These are phyloP conservation scores for Vaccinium vitisidaea DNA, from an alignment of 148 eudicot genomes.

Conservation along the genomic window DNA sequence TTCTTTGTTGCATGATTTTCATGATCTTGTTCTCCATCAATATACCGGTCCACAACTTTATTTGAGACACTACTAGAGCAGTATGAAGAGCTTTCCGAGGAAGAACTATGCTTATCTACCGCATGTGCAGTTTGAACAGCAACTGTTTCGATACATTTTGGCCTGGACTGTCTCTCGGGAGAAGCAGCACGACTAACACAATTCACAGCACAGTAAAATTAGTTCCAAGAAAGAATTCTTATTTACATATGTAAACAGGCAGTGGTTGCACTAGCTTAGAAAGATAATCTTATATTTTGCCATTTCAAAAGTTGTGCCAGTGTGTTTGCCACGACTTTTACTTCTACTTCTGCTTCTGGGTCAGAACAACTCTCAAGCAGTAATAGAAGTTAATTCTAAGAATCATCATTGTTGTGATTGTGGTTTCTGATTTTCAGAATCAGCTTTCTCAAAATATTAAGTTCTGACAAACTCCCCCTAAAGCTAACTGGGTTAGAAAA, in stretches of 20 bases:
- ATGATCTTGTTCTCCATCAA: constrained; percentile 81
- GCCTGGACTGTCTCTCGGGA: constrained; percentile 60
- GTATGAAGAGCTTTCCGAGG: constrained; percentile 50
- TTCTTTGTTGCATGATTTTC: constrained; percentile 33
- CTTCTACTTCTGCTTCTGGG: neutral
- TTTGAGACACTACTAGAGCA: constrained; percentile 66
- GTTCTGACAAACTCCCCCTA: neutral
- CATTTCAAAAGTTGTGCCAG: neutral
- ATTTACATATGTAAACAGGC: neutral
- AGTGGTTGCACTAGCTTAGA: neutral
- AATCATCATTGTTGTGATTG: neutral
- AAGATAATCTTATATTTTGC: neutral
- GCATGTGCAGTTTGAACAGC: constrained; percentile 29
- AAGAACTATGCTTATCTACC: constrained; percentile 29
- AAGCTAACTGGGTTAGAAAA: neutral
- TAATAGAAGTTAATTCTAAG: neutral
- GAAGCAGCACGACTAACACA: constrained; percentile 48
- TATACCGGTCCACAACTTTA: constrained; percentile 76
- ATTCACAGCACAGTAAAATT: neutral
- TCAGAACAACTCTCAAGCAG: neutral
- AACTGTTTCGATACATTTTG: constrained; percentile 32
- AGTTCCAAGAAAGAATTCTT: constrained; percentile 9
- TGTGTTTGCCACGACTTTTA: neutral
- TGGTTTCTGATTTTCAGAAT: neutral
- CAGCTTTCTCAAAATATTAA: neutral